Percentiles rank a stretch among this genome's conserved stretches.
Evolutionary conservation across 2,329 filamentous ascomycete genomes (phyloP).

Genomic region (Nemania serpens): DNA sequence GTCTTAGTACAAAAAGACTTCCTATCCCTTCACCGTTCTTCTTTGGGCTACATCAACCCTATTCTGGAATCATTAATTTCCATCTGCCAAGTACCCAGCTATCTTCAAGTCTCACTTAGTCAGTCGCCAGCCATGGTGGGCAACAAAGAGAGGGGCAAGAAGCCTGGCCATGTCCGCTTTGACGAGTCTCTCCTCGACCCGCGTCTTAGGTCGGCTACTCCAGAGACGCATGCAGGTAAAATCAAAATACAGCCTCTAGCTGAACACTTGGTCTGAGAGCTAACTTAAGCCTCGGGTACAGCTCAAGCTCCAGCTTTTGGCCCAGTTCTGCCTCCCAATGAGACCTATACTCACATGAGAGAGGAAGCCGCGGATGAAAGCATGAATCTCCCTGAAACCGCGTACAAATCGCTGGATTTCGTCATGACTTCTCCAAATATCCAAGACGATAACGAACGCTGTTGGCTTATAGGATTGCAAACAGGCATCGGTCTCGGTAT

Average conservation of each 20-base stretch:
- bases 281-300: not conserved
- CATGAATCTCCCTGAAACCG: conserved; percentile 4
- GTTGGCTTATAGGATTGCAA: conserved; percentile 31
- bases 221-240: not conserved
- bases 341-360: not conserved
- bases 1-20: no score
- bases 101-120: no score
- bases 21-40: no score
- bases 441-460: conserved; percentile 16
- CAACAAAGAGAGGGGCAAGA: no score
- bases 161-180: not conserved
- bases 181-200: conserved; percentile 24
- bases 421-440: conserved; percentile 8
- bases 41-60: no score
- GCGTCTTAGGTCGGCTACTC: conserved; percentile 4
- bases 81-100: no score
- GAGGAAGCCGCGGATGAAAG: not conserved
- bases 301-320: not conserved
- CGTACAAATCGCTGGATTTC: conserved; percentile 19
- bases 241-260: not conserved
- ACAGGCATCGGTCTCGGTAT: conserved; percentile 33
- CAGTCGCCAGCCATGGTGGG: no score
- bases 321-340: not conserved
- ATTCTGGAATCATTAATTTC: no score
- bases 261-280: not conserved